Conservation (phyloP, 2,329 filamentous ascomycete species). For the Ceratocystis cacaofunesta region DNA sequence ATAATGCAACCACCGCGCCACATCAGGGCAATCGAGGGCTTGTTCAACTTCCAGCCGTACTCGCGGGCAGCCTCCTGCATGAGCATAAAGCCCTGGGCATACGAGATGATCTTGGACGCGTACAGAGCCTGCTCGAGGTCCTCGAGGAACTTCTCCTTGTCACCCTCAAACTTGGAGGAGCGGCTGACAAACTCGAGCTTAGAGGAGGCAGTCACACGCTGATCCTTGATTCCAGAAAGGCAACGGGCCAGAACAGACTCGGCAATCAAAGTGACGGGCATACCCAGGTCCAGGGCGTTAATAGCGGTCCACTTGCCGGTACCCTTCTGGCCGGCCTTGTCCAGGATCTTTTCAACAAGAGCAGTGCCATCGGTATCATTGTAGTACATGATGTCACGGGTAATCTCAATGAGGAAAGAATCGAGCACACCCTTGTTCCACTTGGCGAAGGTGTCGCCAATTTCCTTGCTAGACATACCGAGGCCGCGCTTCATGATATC, state of each 20-base stretch:
- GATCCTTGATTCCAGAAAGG: constrained; percentile 83
- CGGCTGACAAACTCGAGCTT: constrained; percentile 64
- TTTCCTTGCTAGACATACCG: constrained; percentile 79
- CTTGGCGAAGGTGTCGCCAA: constrained; percentile 81
- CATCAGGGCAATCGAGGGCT: constrained; percentile 99
- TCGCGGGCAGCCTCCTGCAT: constrained; percentile 97
- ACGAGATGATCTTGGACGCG: constrained; percentile 99
- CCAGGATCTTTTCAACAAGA: constrained; percentile 96
- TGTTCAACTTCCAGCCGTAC: constrained; percentile 98
- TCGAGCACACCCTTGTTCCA: constrained; percentile 99
- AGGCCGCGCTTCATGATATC: constrained; percentile 99
- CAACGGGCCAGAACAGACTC: constrained; percentile 94
- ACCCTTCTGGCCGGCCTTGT: constrained; percentile 97
- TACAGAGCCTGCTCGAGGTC: constrained; percentile 98
- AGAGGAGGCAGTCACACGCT: constrained; percentile 69
- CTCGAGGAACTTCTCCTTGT: constrained; percentile 86
- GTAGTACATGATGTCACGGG: constrained; percentile 95
- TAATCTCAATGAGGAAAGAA: constrained; percentile 99
- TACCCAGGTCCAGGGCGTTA: constrained; percentile 94
- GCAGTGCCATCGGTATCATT: constrained; percentile 85
- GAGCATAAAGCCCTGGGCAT: constrained; percentile 99
- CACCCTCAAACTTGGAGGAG: constrained; percentile 61
- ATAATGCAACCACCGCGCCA: constrained; percentile 99
- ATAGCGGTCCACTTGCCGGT: constrained; percentile 99
- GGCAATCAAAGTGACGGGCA: constrained; percentile 95